phyloP scores from a whole-genome alignment of 2,329 filamentous ascomycete genomes.

The Fusarium newnesense region DNA sequence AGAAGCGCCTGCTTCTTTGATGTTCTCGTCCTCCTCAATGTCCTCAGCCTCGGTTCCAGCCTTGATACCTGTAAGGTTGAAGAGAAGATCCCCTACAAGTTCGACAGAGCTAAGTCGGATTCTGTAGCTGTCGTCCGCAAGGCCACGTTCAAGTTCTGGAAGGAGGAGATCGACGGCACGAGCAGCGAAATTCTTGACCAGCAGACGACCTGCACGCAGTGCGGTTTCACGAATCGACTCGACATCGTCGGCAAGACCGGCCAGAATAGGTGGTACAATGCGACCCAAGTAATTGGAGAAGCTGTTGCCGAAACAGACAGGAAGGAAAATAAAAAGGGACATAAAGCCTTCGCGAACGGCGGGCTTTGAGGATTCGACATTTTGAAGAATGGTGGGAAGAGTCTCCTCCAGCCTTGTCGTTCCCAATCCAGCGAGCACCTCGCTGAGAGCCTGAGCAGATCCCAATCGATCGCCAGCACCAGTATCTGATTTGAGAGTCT shows the following conservation, averaged over 20 bases:
- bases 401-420: slow-evolving; percentile 95
- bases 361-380: slow-evolving; percentile 89
- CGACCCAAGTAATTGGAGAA: slow-evolving; percentile 95
- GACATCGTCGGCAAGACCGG: slow-evolving; percentile 93
- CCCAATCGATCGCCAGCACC: slow-evolving; percentile 95
- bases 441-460: slow-evolving; percentile 94
- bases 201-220: slow-evolving; percentile 87
- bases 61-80: slow-evolving; percentile 96
- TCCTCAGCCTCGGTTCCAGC: slow-evolving; percentile 80
- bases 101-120: slow-evolving; percentile 99
- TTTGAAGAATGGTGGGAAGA: slow-evolving; percentile 93
- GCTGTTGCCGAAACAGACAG: slow-evolving; percentile 98
- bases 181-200: slow-evolving; percentile 98
- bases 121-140: slow-evolving; percentile 97
- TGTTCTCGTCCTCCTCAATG: slow-evolving; percentile 81
- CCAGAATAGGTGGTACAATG: slow-evolving; percentile 94
- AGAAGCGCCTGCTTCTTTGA: slow-evolving; percentile 90
- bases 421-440: slow-evolving; percentile 94
- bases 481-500: slow-evolving; percentile 95
- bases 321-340: slow-evolving; percentile 99
- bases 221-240: slow-evolving; percentile 98
- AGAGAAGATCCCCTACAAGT: slow-evolving; percentile 93
- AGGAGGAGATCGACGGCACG: slow-evolving; percentile 93
- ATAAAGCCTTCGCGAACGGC: slow-evolving; percentile 98
- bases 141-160: slow-evolving; percentile 92